These are phyloP conservation scores for Rubia tinctorum DNA, from an alignment of 305 asterid genomes.

Conservation along the genomic window DNA sequence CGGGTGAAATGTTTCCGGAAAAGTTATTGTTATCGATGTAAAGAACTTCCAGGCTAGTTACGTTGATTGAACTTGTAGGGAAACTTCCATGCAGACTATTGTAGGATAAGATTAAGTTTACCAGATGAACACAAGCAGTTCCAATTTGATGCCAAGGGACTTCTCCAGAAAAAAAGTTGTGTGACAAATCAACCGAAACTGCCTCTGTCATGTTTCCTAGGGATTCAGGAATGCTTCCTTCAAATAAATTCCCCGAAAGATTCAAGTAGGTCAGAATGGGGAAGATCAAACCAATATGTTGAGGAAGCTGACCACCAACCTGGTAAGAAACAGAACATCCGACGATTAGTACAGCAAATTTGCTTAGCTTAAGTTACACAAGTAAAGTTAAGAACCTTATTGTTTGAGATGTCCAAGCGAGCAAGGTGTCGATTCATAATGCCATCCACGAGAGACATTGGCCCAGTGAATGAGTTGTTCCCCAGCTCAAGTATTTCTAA, in stretches of 20 bases:
- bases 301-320: slow-evolving; percentile 8
- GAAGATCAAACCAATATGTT: slow-evolving; percentile 5
- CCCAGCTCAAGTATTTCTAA: not conserved
- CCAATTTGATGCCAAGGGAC: slow-evolving; percentile 9
- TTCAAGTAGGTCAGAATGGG: slow-evolving; percentile 1
- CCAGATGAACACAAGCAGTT: not conserved
- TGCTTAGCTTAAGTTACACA: too few species aligned
- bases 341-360: too few species aligned
- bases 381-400: not conserved
- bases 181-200: slow-evolving; percentile 3
- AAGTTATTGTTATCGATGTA: slow-evolving; percentile 13
- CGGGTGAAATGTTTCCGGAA: slow-evolving; percentile 10
- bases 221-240: slow-evolving; percentile 16
- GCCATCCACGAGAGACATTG: not conserved
- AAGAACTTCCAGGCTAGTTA: not conserved
- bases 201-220: not conserved
- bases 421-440: not conserved
- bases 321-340: too few species aligned
- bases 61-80: not conserved
- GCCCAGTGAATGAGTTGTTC: slow-evolving; percentile 11
- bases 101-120: not conserved
- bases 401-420: slow-evolving; percentile 8
- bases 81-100: slow-evolving; percentile 14
- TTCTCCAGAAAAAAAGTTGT: slow-evolving; percentile 12
- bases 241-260: slow-evolving; percentile 3